Evolutionary conservation across 2,329 filamentous ascomycete genomes (phyloP).

Genomic region (Camptophora hylomeconis): DNA sequence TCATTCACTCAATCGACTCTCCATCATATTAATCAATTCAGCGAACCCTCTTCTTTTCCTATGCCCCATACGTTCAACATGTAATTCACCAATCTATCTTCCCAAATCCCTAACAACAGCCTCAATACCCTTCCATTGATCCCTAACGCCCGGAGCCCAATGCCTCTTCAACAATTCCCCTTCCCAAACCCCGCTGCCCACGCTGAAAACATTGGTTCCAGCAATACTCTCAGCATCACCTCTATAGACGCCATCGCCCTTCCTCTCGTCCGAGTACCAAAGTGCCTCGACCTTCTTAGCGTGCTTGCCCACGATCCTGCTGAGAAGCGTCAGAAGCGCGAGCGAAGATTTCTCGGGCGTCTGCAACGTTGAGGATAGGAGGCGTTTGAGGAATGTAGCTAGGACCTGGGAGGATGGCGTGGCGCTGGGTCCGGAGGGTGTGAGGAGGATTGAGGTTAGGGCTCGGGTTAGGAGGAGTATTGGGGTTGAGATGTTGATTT

Average conservation of each 20-base stretch:
- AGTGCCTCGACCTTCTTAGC: constrained; percentile 69
- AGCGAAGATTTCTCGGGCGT: constrained; percentile 79
- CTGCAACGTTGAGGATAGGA: constrained; percentile 70
- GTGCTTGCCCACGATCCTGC: constrained; percentile 68
- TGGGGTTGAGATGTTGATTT: constrained; percentile 89
- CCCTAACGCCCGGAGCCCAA: constrained; percentile 74
- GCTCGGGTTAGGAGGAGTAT: constrained; percentile 84
- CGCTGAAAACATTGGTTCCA: constrained; percentile 75
- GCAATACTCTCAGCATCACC: constrained; percentile 62
- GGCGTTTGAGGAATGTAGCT: constrained; percentile 86
- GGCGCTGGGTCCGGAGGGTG: constrained; percentile 56
- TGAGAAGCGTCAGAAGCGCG: constrained; percentile 65
- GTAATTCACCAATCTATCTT: too few species aligned
- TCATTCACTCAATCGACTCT: too few species aligned
- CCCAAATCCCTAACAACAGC: too few species aligned
- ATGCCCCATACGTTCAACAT: too few species aligned
- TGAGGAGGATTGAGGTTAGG: constrained; percentile 66
- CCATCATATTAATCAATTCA: too few species aligned
- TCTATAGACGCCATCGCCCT: constrained; percentile 79
- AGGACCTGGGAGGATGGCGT: constrained; percentile 64
- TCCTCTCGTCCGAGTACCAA: constrained; percentile 89
- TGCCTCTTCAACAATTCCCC: constrained; percentile 75
- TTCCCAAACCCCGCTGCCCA: constrained; percentile 69
- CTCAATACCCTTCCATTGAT: constrained; percentile 58
- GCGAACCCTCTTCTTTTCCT: too few species aligned